Percentiles rank a stretch among this genome's conserved stretches.
These are phyloP conservation scores for Penicillium glabrum DNA, from an alignment of 2,329 filamentous ascomycete species.

Conservation along the genomic window DNA sequence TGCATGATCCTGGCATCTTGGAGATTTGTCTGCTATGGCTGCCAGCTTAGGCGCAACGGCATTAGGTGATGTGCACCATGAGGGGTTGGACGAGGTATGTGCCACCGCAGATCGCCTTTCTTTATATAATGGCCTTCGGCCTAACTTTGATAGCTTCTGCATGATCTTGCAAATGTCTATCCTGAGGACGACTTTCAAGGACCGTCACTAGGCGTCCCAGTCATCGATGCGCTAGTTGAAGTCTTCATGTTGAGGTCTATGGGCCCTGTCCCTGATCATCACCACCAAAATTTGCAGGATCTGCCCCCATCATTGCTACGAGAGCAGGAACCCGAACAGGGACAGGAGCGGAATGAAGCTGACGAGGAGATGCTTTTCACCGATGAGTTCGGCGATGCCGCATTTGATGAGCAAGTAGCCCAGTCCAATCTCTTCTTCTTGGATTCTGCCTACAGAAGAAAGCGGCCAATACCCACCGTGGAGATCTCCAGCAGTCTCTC, in stretches of 20 bases:
- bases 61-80: constrained; percentile 52
- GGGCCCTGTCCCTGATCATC: constrained; percentile 1
- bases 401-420: not conserved
- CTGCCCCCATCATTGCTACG: not conserved
- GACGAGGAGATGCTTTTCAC: constrained; percentile 18
- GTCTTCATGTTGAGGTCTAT: constrained; percentile 31
- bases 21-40: constrained; percentile 40
- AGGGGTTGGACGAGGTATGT: constrained; percentile 53
- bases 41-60: constrained; percentile 53
- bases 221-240: constrained; percentile 48
- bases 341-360: not conserved
- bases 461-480: constrained; percentile 40
- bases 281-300: constrained; percentile 1
- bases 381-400: not conserved
- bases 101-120: not conserved
- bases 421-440: constrained; percentile 7
- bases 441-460: constrained; percentile 5
- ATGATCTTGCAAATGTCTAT: constrained; percentile 30
- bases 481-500: constrained; percentile 55
- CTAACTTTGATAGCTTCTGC: constrained; percentile 22
- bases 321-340: not conserved
- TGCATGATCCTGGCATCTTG: constrained; percentile 39
- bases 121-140: too few relatives aligned
- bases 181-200: constrained; percentile 10
- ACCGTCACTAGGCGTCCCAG: constrained; percentile 44